Conservation (phyloP, 352 stramenopile genomes). For the Globisporangium paroecandrum region DNA sequence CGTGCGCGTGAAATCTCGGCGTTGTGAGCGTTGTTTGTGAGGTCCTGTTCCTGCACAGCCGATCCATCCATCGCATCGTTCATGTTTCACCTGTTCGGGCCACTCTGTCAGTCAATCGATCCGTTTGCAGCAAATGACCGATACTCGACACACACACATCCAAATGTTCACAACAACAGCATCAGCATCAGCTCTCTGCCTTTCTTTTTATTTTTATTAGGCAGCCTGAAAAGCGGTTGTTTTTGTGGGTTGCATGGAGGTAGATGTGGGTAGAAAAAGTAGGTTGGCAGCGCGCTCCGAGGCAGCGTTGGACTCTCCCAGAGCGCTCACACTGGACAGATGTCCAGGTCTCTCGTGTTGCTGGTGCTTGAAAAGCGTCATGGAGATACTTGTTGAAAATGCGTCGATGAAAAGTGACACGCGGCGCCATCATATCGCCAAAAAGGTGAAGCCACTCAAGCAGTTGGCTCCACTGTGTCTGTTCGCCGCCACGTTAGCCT, state of each 20-base stretch:
- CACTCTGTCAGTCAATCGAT: neutral
- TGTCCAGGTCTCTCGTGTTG: neutral
- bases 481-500: neutral
- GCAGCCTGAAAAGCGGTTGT: neutral
- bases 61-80: neutral
- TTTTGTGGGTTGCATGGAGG: conserved; percentile 2
- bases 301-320: conserved; percentile 1
- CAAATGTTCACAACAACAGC: neutral
- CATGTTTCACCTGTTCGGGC: neutral
- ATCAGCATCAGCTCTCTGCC: neutral
- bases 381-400: neutral
- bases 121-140: neutral
- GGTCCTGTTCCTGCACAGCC: neutral
- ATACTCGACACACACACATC: neutral
- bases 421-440: neutral
- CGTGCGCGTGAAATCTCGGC: too few relatives aligned
- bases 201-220: neutral
- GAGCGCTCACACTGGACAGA: neutral
- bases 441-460: neutral
- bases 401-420: neutral
- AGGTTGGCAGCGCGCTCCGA: neutral
- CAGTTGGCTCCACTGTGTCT: neutral
- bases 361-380: neutral
- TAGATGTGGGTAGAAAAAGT: conserved; percentile 8
- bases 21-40: too few relatives aligned